Evolutionary conservation across 2,329 filamentous ascomycete species (phyloP).

Genomic region (Hortaea sp.): DNA sequence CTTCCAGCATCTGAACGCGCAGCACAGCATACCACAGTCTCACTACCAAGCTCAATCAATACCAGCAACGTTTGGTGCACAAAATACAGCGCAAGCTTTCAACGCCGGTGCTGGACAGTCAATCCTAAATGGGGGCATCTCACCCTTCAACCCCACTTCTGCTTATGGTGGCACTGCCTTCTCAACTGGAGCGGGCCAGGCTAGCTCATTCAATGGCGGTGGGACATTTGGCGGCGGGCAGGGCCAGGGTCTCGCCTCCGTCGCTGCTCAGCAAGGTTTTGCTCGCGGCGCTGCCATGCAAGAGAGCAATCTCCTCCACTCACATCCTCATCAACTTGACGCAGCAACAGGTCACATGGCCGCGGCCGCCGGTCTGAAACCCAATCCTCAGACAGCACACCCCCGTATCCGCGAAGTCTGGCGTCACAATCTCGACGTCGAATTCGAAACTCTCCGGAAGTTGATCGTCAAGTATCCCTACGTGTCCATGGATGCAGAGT

Average conservation of each 20-base stretch:
- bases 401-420: slow-evolving; percentile 91
- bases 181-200: slow-evolving; percentile 15
- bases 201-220: slow-evolving; percentile 15
- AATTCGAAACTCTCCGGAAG: slow-evolving; percentile 75
- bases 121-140: slow-evolving; percentile 32
- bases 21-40: slow-evolving; percentile 22
- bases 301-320: slow-evolving; percentile 25
- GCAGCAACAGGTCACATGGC: slow-evolving; percentile 27
- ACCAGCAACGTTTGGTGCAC: slow-evolving; percentile 32
- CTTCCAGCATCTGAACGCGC: slow-evolving; percentile 47
- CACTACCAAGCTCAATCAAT: slow-evolving; percentile 23
- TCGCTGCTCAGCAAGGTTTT: slow-evolving; percentile 82
- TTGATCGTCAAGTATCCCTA: slow-evolving; percentile 87
- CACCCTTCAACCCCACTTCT: slow-evolving; percentile 24
- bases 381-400: slow-evolving; percentile 43
- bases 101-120: slow-evolving; percentile 2
- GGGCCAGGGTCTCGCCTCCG: slow-evolving; percentile 66
- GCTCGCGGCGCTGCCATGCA: slow-evolving; percentile 56
- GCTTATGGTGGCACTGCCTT: slow-evolving; percentile 22
- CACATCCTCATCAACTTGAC: slow-evolving; percentile 14
- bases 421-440: slow-evolving; percentile 81
- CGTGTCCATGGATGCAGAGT: slow-evolving; percentile 98
- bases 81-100: slow-evolving; percentile 13
- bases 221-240: slow-evolving; percentile 21
- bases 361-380: slow-evolving; percentile 38